Base-by-base conservation (phyloP, 768 basidiomycete species). In the Termitomyces sp. region DNA sequence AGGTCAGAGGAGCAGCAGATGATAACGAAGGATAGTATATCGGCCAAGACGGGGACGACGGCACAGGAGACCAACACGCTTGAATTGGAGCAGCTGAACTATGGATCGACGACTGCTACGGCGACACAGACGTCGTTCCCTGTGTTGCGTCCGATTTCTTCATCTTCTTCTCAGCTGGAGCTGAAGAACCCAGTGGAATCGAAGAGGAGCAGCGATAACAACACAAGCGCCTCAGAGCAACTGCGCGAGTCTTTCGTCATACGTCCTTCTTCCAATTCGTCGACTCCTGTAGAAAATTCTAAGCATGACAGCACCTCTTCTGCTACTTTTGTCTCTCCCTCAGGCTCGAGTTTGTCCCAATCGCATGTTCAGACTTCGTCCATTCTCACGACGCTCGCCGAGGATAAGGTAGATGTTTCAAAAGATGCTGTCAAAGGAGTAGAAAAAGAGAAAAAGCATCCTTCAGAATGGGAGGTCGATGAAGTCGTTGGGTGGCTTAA, bases 401-500 rank as follows among this genome's bases (percentile, higher is more conserved):
- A 44, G 29, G 24, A 29, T 31, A 27, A 48, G 16, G 36, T 34
- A n/a, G 36, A 47, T 20, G 26, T 1, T 46, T 20, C 9, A 6
- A n/a, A 48, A 14, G 20, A 37, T n/a, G 22, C 13, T 27, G 22
- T 46, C n/a, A 37, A 47, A 26, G 46, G 27, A 31, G 34, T 27
- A 49, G 69, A 65, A 47, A 72, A 71, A 64, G 78, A 74, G 53
- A 72, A 71, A 31, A 67, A 66, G 0, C 76, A 80, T 62, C 81
- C 91, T 1, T 78, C 79, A 0, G 88, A 90, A 55, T 99, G 97
- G 97, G 78, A 73, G 0, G 84, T 98, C 0, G 89, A 91, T 0
- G 87, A 98, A 41, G 97, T 99, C 6, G 77, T 94, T 1, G 87
- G 87, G 0, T 99, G 97, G 97, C 73, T 93, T 27, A 85, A 81